Evolutionary conservation across 176 grass and related monocot genomes (phyloP).

Genomic region (Eleusine indica): DNA sequence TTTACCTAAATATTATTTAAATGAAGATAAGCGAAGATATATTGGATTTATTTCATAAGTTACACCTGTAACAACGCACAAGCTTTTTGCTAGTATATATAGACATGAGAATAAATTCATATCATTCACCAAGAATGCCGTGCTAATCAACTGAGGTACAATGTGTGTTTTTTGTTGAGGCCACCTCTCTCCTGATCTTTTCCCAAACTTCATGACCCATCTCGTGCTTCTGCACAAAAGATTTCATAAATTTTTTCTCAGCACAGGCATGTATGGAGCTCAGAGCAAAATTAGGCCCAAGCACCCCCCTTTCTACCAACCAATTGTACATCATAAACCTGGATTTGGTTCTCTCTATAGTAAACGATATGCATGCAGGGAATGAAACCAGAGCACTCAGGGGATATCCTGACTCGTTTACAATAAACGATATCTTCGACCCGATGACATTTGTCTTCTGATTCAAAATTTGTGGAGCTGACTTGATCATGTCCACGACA

Average conservation of each 20-base stretch:
- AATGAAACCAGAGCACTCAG: constrained; percentile 50
- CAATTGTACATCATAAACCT: constrained; percentile 69
- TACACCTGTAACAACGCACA: too few relatives aligned
- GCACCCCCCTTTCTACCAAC: constrained; percentile 55
- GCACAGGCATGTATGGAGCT: constrained; percentile 57
- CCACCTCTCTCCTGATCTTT: constrained; percentile 46
- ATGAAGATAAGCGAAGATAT: too few relatives aligned
- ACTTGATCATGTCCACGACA: constrained; percentile 53
- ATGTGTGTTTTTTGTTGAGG: constrained; percentile 6
- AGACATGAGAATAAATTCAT: not conserved
- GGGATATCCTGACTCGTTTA: constrained; percentile 53
- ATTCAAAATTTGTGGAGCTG: constrained; percentile 58
- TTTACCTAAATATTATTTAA: too few relatives aligned
- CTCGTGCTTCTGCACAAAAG: constrained; percentile 40
- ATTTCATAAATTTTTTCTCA: constrained; percentile 42
- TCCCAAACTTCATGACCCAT: constrained; percentile 55
- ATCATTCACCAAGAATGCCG: not conserved
- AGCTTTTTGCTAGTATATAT: not conserved
- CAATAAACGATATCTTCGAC: constrained; percentile 60
- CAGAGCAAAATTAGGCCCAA: constrained; percentile 39
- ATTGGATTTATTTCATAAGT: too few relatives aligned
- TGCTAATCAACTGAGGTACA: constrained; percentile 35
- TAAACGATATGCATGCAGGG: constrained; percentile 58
- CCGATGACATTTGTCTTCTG: constrained; percentile 58
- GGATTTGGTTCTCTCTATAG: constrained; percentile 48